Base-by-base conservation (phyloP, 2,329 filamentous ascomycete genomes). In the Fusarium staphyleae region DNA sequence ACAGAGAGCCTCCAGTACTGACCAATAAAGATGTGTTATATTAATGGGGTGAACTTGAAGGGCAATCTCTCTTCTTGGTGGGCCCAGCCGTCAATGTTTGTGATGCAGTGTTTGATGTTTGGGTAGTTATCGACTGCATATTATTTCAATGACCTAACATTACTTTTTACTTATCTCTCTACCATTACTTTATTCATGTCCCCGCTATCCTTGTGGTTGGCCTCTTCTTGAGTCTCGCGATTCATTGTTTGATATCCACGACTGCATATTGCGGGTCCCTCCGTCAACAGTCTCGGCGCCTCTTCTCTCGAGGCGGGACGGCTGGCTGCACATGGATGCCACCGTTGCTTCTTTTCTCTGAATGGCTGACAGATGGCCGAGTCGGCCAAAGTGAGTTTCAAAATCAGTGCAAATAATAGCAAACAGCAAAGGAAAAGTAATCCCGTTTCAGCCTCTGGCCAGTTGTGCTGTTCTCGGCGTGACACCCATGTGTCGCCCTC, bases 231-330 rank as follows among this genome's bases (percentile, higher is more conserved):
- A 40, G 26, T 22, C n/a, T 33, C 13, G 12, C n/a, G 13, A 39
- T n/a, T n/a, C n/a, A 24, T 24, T 48, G 35, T 33, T 30, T 48
- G 45, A 33, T 28, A 41, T 15, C 41, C 35, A 28, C n/a, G 32
- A 37, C 29, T 52, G 34, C 35, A 52, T 34, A 47, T 46, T 52
- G 48, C 13, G 42, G 42, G 48, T 19, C 48, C 15, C 33, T n/a
- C 29, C 13, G 34, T 19, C 36, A 15, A 26, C 26, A 46, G 48
- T 51, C 48, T 51, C 41, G 42, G 48, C 34, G 48, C 40, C 48
- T 40, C 9, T 22, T 33, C 18, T 30, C 15, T 18, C 16, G 18
- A 28, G 15, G 36, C 18, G 47, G 39, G 16, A 48, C 49, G 42
- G 49, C 32, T 29, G 30, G 29, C 29, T 39, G 30, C 41, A n/a